Evolutionary conservation across 73 alveolate species (phyloP), one percentile per base, ranked within the genome.

Genomic region (Paramecium sonneborni): DNA sequence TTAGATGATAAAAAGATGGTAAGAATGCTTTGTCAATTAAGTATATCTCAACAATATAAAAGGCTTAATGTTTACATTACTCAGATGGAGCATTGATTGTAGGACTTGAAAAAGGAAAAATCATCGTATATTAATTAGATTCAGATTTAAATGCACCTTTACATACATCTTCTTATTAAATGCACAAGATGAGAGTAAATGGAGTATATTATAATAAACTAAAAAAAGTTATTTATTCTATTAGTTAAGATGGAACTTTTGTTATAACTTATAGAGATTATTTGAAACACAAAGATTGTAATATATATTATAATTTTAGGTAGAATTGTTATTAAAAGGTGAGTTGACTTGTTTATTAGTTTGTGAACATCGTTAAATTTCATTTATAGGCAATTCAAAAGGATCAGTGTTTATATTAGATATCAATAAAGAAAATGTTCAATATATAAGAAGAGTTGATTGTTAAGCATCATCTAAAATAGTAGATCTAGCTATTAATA

Each of bases 171-270:
- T 14, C 24, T 23, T 38, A 30, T 44, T 23, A 79, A 23, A 32
- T 15, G 38, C 90, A 79, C 18, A 24, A 38, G 18, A 24, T 28
- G 26, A 38, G 90, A 41, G 74, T 79, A 18, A 79, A 79, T 79
- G 90, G 90, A 79, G 90, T 79, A 21, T 79, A n/a, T 39, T 30
- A 30, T 43, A 48, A 79, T 43, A 41, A 38, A 18, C 46, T 32
- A n/a, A 79, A 23, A 41, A 79, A 79, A 20, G 30, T 39, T 37
- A 79, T 79, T 24, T 39, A 79, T 44, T 39, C 90, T 12, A 44
- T 79, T 44, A 30, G 62, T 79, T 20, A 79, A 34, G 90, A 79
- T 79, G 69, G 76, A 6, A 24, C 46, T 21, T 26, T 62, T 30
- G 24, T 62, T 3, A 44, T 32, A 26, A 62, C 84, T 26, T 62